A percentile compares a stretch with the other conserved stretches of the same genome.
phyloP scores from a whole-genome alignment of 345 rosid genomes.

The Reutealis trisperma region DNA sequence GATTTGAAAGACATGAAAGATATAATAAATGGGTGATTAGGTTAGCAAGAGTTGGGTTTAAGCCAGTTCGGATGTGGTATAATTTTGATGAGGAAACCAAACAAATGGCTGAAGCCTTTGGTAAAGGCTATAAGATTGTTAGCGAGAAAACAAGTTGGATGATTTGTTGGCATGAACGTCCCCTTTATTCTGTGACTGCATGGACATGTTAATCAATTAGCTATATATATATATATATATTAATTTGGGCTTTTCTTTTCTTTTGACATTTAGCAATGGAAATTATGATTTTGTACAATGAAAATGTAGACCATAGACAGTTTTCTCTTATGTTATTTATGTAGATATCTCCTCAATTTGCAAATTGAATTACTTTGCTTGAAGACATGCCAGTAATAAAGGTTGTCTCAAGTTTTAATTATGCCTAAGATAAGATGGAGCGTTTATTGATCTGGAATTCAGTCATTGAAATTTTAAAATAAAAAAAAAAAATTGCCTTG shows the following conservation, averaged over 20 bases:
- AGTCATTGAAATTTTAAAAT: too few relatives aligned
- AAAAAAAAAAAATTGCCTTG: too few relatives aligned
- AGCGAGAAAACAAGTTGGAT: conserved; percentile 42
- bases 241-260: too few relatives aligned
- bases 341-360: too few relatives aligned
- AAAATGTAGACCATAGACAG: too few relatives aligned
- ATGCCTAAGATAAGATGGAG: too few relatives aligned
- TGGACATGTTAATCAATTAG: conserved; percentile 43
- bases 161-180: conserved; percentile 64
- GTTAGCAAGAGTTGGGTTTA: conserved; percentile 40
- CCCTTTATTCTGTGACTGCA: conserved; percentile 53
- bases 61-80: conserved; percentile 40
- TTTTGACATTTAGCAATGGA: neutral
- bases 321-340: too few relatives aligned
- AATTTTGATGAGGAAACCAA: conserved; percentile 28
- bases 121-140: conserved; percentile 43
- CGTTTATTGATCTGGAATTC: too few relatives aligned
- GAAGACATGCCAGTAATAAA: too few relatives aligned
- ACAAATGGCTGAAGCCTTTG: conserved; percentile 34
- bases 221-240: neutral
- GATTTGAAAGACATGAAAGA: conserved; percentile 57
- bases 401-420: too few relatives aligned
- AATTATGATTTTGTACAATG: too few relatives aligned
- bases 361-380: too few relatives aligned
- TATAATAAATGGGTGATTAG: conserved; percentile 41